Evolutionary conservation across 441 rosid species (phyloP).

Genomic region (Euphorbia corollata): DNA sequence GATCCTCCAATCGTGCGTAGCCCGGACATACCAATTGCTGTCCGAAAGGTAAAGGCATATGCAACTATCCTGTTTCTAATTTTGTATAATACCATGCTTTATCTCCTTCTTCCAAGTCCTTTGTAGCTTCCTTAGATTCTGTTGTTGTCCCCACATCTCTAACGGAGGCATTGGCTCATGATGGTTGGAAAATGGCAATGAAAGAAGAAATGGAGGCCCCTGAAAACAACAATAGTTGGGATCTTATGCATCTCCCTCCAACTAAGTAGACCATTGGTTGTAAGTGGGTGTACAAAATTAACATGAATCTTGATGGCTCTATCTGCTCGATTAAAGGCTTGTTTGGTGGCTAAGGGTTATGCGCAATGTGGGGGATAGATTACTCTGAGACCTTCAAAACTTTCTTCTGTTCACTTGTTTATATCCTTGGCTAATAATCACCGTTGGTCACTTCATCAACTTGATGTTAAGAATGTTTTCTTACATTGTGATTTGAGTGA

Average conservation of each 20-base stretch:
- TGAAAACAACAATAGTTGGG: neutral
- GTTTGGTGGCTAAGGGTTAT: neutral
- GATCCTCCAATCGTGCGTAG: neutral
- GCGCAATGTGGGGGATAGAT: neutral
- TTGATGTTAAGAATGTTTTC: neutral
- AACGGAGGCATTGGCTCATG: neutral
- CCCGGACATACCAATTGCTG: neutral
- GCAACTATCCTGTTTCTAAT: neutral
- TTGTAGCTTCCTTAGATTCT: neutral
- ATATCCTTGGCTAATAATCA: neutral
- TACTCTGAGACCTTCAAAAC: neutral
- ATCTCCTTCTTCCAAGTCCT: neutral
- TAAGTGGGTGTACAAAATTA: neutral
- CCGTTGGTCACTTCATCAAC: neutral
- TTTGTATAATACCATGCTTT: neutral
- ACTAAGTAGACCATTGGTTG: neutral
- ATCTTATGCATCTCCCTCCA: neutral
- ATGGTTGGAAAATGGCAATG: too few relatives aligned
- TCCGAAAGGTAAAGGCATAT: neutral
- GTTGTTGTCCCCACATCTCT: neutral
- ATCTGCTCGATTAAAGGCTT: neutral
- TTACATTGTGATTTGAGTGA: too few relatives aligned
- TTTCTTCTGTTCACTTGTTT: neutral
- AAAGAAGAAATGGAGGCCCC: neutral
- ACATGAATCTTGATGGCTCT: neutral